Evolutionary conservation across 2,329 filamentous ascomycete species (phyloP), one percentile per base, ranked within the genome.

Genomic region (Coniella lustricola): DNA sequence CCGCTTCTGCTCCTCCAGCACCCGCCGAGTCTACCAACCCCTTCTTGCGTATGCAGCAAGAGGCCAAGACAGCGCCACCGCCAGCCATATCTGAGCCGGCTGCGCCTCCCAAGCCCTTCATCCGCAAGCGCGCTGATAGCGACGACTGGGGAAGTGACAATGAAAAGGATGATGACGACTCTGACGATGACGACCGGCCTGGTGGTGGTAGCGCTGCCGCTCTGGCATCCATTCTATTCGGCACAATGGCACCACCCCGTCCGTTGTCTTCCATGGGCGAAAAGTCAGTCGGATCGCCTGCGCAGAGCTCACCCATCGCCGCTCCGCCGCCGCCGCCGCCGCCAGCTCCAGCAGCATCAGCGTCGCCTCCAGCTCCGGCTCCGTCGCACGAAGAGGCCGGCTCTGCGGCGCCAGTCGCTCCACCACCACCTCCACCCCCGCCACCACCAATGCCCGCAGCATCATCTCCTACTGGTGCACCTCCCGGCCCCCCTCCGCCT

Each of bases 161-260:
- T 59, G 68, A 73, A 25, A 53, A 53, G 44, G 68, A 71, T 17
- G 71, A 73, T 22, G 71, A 75, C 17, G 73, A 75, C 3, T 82
- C 85, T 17, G 83, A 81, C 32, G 85, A 91, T 48, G 87, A 90
- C 48, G 85, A 90, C 46, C 79, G 84, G 9, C 84, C 87, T 16
- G 86, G 86, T 44, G 88, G 88, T 47, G 83, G 85, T 51, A 89
- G 82, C 57, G 93, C 93, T 42, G 93, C 94, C 52, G 88, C 95
- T 59, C 79, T 98, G 33, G 93, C 93, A 14, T 95, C 88, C 7
- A 93, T 96, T 52, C 76, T 98, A 17, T 98, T 98, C 64, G 91
- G 93, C 51, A 95, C 90, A 44, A 97, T 98, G 90, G 91, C 81
- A 9, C 91, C 93, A 34, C 91, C 93, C 13, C 82, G 91, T 44